Evolutionary conservation across 495 filamentous ascomycete species (phyloP).

Genomic region (Aspergillus campestris): DNA sequence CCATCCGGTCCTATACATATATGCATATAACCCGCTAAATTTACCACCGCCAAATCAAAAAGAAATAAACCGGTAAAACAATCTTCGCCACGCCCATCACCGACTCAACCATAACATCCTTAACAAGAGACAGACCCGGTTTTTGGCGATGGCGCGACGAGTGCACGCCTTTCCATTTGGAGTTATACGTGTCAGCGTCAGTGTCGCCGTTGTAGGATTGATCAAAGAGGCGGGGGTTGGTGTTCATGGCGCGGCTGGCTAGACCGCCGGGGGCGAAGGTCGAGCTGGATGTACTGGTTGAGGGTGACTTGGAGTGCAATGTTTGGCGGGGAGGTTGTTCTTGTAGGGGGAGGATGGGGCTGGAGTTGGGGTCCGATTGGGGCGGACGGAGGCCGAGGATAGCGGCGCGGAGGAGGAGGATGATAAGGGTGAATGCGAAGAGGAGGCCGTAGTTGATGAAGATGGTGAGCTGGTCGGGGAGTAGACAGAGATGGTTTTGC

Average conservation of each 20-base stretch:
- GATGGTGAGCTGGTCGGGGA: slow-evolving; percentile 78
- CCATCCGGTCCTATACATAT: too few species aligned
- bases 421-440: slow-evolving; percentile 47
- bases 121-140: slow-evolving; percentile 4
- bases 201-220: slow-evolving; percentile 21
- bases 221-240: slow-evolving; percentile 13
- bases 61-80: slow-evolving; percentile 42
- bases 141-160: slow-evolving; percentile 4
- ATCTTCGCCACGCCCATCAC: slow-evolving; percentile 34
- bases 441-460: slow-evolving; percentile 69
- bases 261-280: slow-evolving; percentile 23
- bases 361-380: slow-evolving; percentile 5
- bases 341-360: slow-evolving; percentile 28
- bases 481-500: slow-evolving; percentile 82
- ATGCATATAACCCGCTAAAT: too few species aligned
- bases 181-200: slow-evolving; percentile 11
- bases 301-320: slow-evolving; percentile 17
- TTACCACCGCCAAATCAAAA: slow-evolving; percentile 46
- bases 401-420: slow-evolving; percentile 54
- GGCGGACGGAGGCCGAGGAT: slow-evolving; percentile 28
- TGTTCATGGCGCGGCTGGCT: slow-evolving; percentile 24
- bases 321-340: slow-evolving; percentile 13
- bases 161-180: slow-evolving; percentile 12
- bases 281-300: slow-evolving; percentile 33
- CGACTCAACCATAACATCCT: slow-evolving; percentile 12